These are phyloP conservation scores for Pseudogymnoascus sp. DNA, from an alignment of 2,329 filamentous ascomycete species.

Conservation along the genomic window DNA sequence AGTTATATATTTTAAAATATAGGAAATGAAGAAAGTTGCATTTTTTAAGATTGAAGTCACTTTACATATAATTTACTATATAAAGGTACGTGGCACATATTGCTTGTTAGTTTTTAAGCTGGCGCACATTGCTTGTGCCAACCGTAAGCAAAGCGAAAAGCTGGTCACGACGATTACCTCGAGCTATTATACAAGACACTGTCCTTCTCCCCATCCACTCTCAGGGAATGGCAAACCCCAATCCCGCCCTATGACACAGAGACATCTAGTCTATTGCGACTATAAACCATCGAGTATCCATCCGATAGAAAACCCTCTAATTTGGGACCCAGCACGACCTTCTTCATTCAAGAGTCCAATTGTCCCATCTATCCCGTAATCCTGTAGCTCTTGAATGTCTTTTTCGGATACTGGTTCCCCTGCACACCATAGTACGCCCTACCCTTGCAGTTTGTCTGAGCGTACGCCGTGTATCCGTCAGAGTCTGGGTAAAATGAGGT, in stretches of 20 bases:
- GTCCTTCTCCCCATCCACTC: background rate
- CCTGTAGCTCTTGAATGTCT: background rate
- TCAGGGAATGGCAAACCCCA: background rate
- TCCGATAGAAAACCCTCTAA: background rate
- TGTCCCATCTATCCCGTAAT: background rate
- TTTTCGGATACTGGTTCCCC: background rate
- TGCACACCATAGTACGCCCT: background rate
- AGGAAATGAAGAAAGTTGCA: too few species aligned
- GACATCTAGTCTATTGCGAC: background rate
- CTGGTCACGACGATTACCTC: too few species aligned
- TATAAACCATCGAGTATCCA: background rate
- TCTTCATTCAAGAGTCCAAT: background rate
- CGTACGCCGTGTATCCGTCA: background rate
- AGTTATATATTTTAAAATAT: too few species aligned
- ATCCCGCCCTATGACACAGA: background rate
- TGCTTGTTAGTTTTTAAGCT: too few species aligned
- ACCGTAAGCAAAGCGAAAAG: too few species aligned
- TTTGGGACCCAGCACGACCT: background rate
- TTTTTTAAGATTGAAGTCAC: too few species aligned
- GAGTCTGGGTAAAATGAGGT: background rate
- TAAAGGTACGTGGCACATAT: too few species aligned
- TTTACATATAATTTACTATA: too few species aligned
- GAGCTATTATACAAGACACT: background rate
- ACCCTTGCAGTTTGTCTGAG: background rate
- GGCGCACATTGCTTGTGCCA: too few species aligned